Percentiles rank a stretch among this genome's conserved stretches.
Evolutionary conservation across 2,329 filamentous ascomycete genomes (phyloP).

Genomic region (Aspergillus bombycis): DNA sequence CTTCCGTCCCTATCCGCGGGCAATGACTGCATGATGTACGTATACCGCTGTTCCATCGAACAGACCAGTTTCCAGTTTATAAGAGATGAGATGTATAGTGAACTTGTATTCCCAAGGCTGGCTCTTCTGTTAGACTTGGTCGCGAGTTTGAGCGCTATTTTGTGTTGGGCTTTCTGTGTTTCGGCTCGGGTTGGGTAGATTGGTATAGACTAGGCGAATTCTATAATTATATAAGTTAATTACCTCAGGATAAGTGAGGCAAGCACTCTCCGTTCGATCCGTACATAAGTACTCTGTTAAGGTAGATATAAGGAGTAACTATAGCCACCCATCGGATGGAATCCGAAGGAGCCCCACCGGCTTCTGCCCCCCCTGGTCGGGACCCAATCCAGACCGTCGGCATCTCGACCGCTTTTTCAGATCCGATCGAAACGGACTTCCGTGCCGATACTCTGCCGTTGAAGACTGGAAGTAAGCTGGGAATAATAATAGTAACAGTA

Average conservation of each 20-base stretch:
- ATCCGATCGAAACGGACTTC: not conserved
- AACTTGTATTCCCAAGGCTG: conserved; percentile 22
- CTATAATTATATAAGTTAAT: not conserved
- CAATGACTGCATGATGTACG: conserved; percentile 43
- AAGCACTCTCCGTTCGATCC: not conserved
- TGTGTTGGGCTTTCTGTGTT: not conserved
- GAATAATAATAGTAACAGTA: not conserved
- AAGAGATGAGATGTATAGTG: conserved; percentile 27
- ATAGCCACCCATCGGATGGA: not conserved
- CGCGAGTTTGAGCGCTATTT: not conserved
- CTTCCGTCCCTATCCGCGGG: conserved; percentile 30
- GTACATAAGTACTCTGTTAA: not conserved
- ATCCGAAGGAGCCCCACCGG: conserved; percentile 3
- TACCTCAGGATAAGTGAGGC: not conserved
- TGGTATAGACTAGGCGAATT: not conserved
- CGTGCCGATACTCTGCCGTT: not conserved
- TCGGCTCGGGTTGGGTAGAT: not conserved
- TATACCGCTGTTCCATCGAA: conserved; percentile 31
- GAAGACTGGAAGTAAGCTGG: not conserved
- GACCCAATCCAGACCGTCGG: not conserved
- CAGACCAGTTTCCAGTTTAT: conserved; percentile 11
- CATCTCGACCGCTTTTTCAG: not conserved
- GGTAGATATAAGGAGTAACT: not conserved
- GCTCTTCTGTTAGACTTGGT: conserved; percentile 16
- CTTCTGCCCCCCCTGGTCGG: not conserved